Base-by-base conservation (phyloP, 1,284 basidiomycete species). In the Mycena citricolor region DNA sequence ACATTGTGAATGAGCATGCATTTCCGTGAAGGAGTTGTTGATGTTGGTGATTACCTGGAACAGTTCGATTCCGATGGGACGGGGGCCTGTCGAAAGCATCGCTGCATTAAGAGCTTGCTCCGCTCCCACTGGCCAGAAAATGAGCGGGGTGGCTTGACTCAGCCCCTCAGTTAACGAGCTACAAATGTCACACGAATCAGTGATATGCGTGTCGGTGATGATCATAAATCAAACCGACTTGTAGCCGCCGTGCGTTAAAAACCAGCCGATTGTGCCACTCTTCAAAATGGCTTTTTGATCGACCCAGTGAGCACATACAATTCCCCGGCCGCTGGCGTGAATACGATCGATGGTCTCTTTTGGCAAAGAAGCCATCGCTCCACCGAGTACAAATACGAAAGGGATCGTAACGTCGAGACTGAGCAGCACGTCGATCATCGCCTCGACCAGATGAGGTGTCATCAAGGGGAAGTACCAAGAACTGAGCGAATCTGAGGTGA, bases 241-340 rank as follows among this genome's bases (percentile, higher is more conserved):
- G 26, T 35, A 46, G 4, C 44, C 44, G 2, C 44, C 44, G 38
- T 46, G 44, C 16, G 41, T 34, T 8, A 42, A 26, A 14, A 42
- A 42, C 41, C 41, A 42, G 6, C 41, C 41, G 2, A 42, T 10
- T 2, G 30, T 14, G 7, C 14, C 24, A 8, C 29, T 24, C 24
- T 42, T 32, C 32, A 23, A 35, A 36, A 36, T 36, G n/a, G 31
- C 31, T 13, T 17, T 13, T 16, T 32, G 31, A 10, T 32, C 31
- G 8, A 32, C 31, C 31, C 34, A 33, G 32, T 10, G 33, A 13
- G 33, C 24, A 19, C 45, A 42, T 11, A 41, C 21, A 16, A 47
- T 33, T 1, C 45, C 39, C 16, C 29, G 32, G 5, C 45, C 45
- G 34, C 39, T 47, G 8, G 33, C 4, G 33, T 47, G 36, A 8